phyloP scores from a whole-genome alignment of 805 yeast species.

The Helenozyma baotianmanensis region DNA sequence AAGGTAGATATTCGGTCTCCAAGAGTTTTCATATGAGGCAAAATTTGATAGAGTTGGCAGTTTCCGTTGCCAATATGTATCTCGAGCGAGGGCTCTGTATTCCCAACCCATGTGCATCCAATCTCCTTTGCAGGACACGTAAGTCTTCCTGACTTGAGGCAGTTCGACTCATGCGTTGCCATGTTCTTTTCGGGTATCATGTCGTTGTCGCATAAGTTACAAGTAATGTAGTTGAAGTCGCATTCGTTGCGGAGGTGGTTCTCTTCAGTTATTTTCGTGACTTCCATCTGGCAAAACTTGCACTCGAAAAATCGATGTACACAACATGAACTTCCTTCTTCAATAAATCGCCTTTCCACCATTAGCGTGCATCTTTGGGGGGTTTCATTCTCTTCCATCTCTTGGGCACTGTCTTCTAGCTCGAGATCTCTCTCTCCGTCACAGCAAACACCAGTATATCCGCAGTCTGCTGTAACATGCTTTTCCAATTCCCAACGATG shows the following conservation, averaged over 20 bases:
- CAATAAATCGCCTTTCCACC: conserved; percentile 21
- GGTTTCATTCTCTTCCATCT: no score
- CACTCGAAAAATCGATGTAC: conserved; percentile 38
- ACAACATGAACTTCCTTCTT: conserved; percentile 21
- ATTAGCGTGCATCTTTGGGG: background rate
- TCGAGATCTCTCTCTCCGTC: conserved; percentile 17
- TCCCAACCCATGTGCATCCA: conserved; percentile 49
- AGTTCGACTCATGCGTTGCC: conserved; percentile 38
- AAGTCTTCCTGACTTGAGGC: conserved; percentile 35
- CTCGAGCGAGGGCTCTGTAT: conserved; percentile 31
- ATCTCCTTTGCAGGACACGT: conserved; percentile 44
- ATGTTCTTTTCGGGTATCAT: conserved; percentile 35
- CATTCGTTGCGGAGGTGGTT: conserved; percentile 39
- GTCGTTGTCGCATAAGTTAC: conserved; percentile 41
- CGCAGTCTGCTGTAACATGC: conserved; percentile 40
- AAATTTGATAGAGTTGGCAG: conserved; percentile 27
- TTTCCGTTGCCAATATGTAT: conserved; percentile 27
- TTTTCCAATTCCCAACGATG: conserved; percentile 54
- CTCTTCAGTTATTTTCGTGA: conserved; percentile 26
- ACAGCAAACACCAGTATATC: conserved; percentile 33
- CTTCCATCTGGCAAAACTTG: conserved; percentile 26
- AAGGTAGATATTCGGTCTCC: conserved; percentile 23
- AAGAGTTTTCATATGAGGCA: conserved; percentile 24
- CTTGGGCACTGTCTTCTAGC: no score
- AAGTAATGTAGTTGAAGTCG: conserved; percentile 30